Base-by-base conservation (phyloP, 2,329 filamentous ascomycete species). In the Colletotrichum lupini region DNA sequence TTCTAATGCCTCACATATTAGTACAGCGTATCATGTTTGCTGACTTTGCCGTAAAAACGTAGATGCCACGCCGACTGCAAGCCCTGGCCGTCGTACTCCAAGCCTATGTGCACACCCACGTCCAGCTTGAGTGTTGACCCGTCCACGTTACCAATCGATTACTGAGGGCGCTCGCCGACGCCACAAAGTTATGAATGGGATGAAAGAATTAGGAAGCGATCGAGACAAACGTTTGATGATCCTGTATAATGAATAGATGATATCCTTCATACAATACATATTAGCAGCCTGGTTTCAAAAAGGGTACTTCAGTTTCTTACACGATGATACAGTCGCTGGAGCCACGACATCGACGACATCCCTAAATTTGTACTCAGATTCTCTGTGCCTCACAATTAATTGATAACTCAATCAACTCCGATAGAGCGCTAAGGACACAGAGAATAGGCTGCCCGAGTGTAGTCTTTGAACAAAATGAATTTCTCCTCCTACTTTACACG, bases 41-140 rank as follows among this genome's bases (percentile, higher is more conserved):
- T 70, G 24, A 70, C 61, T 28, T 12, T 3, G 37, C 2, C 12
- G 53, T 4, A 19, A 42, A 64, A 2, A 12, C 37, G 14, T 35
- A 72, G 62, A 12, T 76, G 76, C 46, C 74, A 74, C 56, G 3
- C 69, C 26, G 69, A 68, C 60, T 75, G 74, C 46, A 14, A 46
- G 12, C 74, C 72, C n/a, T 75, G 74, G 71, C 76, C 68, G 30
- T 75, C 74, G 19, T 77, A 74, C 42, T 46, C 64, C 9, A 24
- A 35, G 24, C 76, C 76, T 5, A 62, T 75, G 1, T 77, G 76
- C 73, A 62, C 68, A n/a, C 37, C 32, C 30, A 68, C 62, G 28
- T 49, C 62, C 46, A 19, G 30, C 46, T 22, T 2, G 67, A 28
- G 28, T 14, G n/a, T 55, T 6, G 11, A 30, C 59, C 67, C 22